A percentile compares a stretch with the other conserved stretches of the same genome.
Conservation (phyloP, 2,329 filamentous ascomycete genomes). For the Botrytis byssoidea region DNA sequence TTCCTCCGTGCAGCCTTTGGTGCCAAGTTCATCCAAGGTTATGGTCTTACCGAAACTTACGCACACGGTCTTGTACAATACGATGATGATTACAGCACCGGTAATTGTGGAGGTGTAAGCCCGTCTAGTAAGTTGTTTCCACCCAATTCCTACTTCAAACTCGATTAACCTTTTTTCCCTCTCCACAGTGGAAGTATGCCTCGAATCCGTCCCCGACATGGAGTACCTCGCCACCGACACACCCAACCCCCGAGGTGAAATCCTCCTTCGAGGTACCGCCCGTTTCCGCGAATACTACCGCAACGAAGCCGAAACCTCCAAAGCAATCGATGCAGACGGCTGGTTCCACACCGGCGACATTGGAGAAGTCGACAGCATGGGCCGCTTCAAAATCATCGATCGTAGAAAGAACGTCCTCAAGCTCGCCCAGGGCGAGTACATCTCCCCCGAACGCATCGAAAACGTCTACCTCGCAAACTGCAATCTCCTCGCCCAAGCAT, state of each 20-base stretch:
- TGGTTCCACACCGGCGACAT: slow-evolving; percentile 99
- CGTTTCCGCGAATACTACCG: slow-evolving; percentile 88
- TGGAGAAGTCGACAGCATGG: slow-evolving; percentile 76
- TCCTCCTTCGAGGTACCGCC: slow-evolving; percentile 76
- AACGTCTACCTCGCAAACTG: slow-evolving; percentile 86
- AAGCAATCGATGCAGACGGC: slow-evolving; percentile 79
- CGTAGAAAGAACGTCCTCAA: slow-evolving; percentile 99
- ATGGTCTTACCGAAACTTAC: slow-evolving; percentile 92
- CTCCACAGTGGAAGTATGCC: slow-evolving; percentile 67
- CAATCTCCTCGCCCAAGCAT: slow-evolving; percentile 74
- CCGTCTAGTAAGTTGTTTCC: slow-evolving; percentile 38
- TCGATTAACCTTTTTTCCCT: background rate
- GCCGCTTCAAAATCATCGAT: slow-evolving; percentile 90
- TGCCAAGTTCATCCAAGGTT: slow-evolving; percentile 80
- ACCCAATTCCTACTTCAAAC: background rate
- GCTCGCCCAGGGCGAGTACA: slow-evolving; percentile 95
- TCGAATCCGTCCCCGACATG: slow-evolving; percentile 88
- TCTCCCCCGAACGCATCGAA: slow-evolving; percentile 95
- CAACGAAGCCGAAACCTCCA: slow-evolving; percentile 82
- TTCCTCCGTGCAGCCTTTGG: slow-evolving; percentile 84
- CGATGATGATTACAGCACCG: slow-evolving; percentile 67
- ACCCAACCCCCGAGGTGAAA: slow-evolving; percentile 85
- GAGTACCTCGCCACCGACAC: slow-evolving; percentile 87
- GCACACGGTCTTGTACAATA: slow-evolving; percentile 72
- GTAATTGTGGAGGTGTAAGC: slow-evolving; percentile 77